A percentile compares a stretch with the other conserved stretches of the same genome.
These are phyloP conservation scores for Isochrysis galbana DNA, from an alignment of 78 protist species.

Conservation along the genomic window DNA sequence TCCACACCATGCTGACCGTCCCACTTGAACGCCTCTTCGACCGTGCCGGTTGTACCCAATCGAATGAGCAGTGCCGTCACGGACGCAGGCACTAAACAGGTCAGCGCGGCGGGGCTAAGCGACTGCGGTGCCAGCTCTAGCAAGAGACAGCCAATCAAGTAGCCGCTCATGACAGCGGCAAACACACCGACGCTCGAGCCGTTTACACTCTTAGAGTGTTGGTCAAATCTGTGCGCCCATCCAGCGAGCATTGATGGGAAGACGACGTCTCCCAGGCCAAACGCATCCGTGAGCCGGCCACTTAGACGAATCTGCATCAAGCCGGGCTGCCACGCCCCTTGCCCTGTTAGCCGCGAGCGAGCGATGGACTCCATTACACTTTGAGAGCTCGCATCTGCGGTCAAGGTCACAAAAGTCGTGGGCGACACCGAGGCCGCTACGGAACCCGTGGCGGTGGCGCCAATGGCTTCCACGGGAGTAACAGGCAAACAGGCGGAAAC, in stretches of 20 bases:
- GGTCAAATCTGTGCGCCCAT: not conserved
- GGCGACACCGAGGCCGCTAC: not conserved
- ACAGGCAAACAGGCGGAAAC: too few species aligned
- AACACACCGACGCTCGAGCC: not conserved
- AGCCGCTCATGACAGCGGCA: not conserved
- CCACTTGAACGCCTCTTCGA: too few species aligned
- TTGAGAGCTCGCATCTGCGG: not conserved
- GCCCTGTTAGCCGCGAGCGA: not conserved
- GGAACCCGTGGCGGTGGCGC: not conserved
- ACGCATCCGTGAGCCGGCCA: not conserved
- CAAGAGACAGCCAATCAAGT: not conserved
- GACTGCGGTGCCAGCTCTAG: not conserved
- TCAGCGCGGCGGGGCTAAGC: not conserved
- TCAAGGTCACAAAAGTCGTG: not conserved
- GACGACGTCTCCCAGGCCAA: constrained; percentile 12
- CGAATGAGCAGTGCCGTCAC: too few species aligned
- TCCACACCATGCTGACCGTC: too few species aligned
- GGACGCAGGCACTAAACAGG: not conserved
- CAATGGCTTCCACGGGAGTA: not conserved
- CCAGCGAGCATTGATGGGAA: not conserved
- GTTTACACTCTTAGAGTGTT: not conserved
- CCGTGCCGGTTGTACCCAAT: too few species aligned
- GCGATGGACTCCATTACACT: not conserved
- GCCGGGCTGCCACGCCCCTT: not conserved
- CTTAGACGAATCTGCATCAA: not conserved